Base-by-base conservation (phyloP, 2,329 filamentous ascomycete genomes). In the Monosporascus sp. region DNA sequence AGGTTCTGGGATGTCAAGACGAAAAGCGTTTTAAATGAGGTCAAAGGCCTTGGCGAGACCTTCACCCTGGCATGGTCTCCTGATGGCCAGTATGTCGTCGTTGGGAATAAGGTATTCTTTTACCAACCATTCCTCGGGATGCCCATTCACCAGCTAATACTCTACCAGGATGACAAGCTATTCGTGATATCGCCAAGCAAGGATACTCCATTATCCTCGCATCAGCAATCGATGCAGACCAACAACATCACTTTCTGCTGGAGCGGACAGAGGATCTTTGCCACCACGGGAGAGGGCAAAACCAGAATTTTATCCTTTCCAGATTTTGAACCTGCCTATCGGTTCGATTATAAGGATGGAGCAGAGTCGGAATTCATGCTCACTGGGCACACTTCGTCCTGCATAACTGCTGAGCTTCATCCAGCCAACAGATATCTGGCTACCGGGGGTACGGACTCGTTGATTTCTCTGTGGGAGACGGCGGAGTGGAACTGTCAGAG, bases 1-100 rank as follows among this genome's bases (percentile, higher is more conserved):
- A 84, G 87, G 65, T 84, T 93, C 61, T 93, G 89, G 89, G 89
- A 93, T 65, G 87, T 91, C 14, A 78, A 88, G 62, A 87, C 80
- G 54, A 89, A 88, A 65, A 78, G 80, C 2, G 85, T 85, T 61
- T 78, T 87, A 58, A 88, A 87, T 50, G 86, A 89, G 67, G 78
- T 89, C 40, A 85, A 81, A 60, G 80, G 79, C 5, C 74, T 86
- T 46, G 86, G 84, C 7, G 81, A 84, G 58, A 83, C 88, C 3
- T 85, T 89, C 61, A 87, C 85, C 11, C 73, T 93, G 54, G 84
- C 81, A 1, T 93, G 89, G 89, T 80, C 80, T 35, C 88, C 89
- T 0, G 82, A 88, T 61, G 89, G 89, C 2, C 77, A 80, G 52
- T 82, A 81, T 45, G 72, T 93, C 46, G 73, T 92, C 5, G 87